Base-by-base conservation (phyloP, 208 protist species). In the Leishmania gerbilli region DNA sequence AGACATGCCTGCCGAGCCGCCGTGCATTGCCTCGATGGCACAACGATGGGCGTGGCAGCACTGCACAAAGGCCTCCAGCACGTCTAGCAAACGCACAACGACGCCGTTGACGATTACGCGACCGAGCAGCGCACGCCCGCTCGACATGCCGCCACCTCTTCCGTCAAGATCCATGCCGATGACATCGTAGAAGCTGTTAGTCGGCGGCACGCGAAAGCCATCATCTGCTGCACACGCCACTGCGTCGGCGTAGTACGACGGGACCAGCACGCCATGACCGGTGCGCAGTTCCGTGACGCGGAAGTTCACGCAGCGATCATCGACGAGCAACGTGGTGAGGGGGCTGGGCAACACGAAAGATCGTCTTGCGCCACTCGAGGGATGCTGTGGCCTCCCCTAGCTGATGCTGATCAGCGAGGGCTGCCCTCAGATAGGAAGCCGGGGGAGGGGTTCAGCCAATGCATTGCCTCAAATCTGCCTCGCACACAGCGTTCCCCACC, bases 321-420 rank as follows among this genome's bases (percentile, higher is more conserved):
- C 92, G n/a, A 93, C 47, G 4, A 95, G 87, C 45, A 95, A 42
- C 74, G 90, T 87, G 13, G 90, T 89, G 34, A 86, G 79, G 37
- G 92, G 88, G 27, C 40, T 58, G 3, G 76, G 71, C 1, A 75
- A 58, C 24, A 91, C 84, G 31, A 74, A 74, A 17, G 7, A 93
- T 47, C 5, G 84, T 82, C 77, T 93, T 95, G 67, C 49, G 51
- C 79, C 88, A 88, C 24, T 81, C 71, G 11, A 9, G 17, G 67
- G 13, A 34, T 72, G 5, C 71, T 37, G 15, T 21, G 60, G 15
- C 56, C 21, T n/a, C 55, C 71, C 58, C 62, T 1, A 9, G 31
- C 49, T 60, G 49, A 6, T 53, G 31, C 31, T 74, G 51, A 31
- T 21, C 37, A 47, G 55, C 24, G 21, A 0, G 78, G 8, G 40